Evolutionary conservation across 1,139 yeast species (phyloP).

Genomic region (Candida sp.): DNA sequence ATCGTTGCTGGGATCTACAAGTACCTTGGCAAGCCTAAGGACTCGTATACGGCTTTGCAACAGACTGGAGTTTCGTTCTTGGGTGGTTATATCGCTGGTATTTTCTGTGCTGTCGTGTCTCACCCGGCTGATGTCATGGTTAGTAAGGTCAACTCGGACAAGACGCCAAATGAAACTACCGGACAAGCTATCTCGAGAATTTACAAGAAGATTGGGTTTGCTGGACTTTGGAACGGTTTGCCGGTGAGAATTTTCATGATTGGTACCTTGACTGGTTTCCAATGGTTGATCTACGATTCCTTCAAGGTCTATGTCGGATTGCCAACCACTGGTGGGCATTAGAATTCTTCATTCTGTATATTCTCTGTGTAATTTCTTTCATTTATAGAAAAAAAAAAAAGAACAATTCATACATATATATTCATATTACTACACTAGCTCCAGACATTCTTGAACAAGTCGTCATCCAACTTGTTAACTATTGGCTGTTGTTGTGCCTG

Average conservation of each 20-base stretch:
- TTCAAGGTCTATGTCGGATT: slow-evolving; percentile 91
- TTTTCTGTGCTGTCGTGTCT: slow-evolving; percentile 90
- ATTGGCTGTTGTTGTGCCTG: slow-evolving; percentile 9
- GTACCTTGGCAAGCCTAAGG: slow-evolving; percentile 48
- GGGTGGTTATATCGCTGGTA: slow-evolving; percentile 97
- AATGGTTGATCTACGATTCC: slow-evolving; percentile 95
- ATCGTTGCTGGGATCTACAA: slow-evolving; percentile 77
- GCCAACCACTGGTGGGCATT: slow-evolving; percentile 87
- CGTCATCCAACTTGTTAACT: slow-evolving; percentile 38
- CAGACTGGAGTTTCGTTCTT: slow-evolving; percentile 94
- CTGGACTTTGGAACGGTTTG: slow-evolving; percentile 93
- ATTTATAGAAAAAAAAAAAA: background rate
- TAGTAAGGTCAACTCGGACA: slow-evolving; percentile 83
- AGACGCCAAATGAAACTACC: slow-evolving; percentile 65
- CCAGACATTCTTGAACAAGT: slow-evolving; percentile 66
- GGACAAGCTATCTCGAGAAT: slow-evolving; percentile 74
- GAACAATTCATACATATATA: background rate
- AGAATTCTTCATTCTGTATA: background rate
- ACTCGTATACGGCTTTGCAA: slow-evolving; percentile 48
- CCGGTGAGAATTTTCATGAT: slow-evolving; percentile 95
- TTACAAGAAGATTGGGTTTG: slow-evolving; percentile 81
- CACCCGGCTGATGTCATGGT: slow-evolving; percentile 99
- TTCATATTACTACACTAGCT: slow-evolving; percentile 16
- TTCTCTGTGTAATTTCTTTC: background rate
- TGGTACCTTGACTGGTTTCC: slow-evolving; percentile 96